Evolutionary conservation across 352 stramenopile species (phyloP), one percentile per base, ranked within the genome.

Genomic region (Phytopythium vexans): DNA sequence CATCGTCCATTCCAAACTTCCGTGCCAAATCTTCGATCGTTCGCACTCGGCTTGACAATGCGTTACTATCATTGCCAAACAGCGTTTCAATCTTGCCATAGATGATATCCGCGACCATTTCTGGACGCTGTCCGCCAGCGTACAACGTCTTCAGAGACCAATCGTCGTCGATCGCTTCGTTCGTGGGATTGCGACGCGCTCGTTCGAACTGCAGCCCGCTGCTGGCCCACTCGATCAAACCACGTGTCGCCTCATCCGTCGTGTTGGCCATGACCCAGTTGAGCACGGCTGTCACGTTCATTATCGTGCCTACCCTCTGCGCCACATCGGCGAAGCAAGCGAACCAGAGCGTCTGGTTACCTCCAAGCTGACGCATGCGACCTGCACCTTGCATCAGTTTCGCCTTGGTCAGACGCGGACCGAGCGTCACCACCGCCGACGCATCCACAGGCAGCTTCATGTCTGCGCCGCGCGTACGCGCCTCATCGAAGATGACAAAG

Each of bases 301-400:
- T 1, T 7, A 5, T 1, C 2, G 12, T 9, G 5, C 1, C 15
- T 11, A 14, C 33, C 16, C 14, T 27, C 3, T 80, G 67, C 37
- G 64, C 69, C 4, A 97, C 73, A 34, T 97, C 86, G 12, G 62
- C 51, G 6, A 85, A 83, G 52, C 74, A 82, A 9, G 72, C 70
- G 14, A 96, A 64, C 56, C 77, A 74, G 0, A 98, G 62, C 11
- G 62, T 83, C 54, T 97, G 84, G 12, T 72, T 42, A 15, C 45
- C 34, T 1, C 79, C 85, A 0, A 98, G 74, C 43, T 91, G 80
- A 2, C 89, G 67, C 70, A 97, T 82, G 0, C 91, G 79, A 6
- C 88, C 89, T 1, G 86, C 87, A n/a, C 86, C 89, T 62, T 97
- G 91, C 88, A 97, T 96, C 3, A 97, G 52, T 48, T 97, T 97